These are phyloP conservation scores for Aspergillus bombycis DNA, from an alignment of 2,329 filamentous ascomycete species.

Conservation along the genomic window DNA sequence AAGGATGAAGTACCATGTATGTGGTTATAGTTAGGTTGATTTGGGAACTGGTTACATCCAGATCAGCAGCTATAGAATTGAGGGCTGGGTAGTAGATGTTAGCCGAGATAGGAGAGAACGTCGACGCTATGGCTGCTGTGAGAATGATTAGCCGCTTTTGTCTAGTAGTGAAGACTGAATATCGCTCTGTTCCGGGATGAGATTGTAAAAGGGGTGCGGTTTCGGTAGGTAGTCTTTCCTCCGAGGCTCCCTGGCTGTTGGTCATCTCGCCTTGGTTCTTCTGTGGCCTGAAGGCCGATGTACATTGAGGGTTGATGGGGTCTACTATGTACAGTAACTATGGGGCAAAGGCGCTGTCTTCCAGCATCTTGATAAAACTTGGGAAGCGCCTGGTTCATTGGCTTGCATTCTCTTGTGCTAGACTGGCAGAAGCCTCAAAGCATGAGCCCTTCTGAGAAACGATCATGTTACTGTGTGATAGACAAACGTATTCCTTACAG, in stretches of 20 bases:
- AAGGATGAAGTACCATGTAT: slow-evolving; percentile 31
- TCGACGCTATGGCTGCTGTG: slow-evolving; percentile 43
- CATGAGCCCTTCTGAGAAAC: neutral
- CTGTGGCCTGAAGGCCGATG: neutral
- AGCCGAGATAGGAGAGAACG: slow-evolving; percentile 47
- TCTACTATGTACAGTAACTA: neutral
- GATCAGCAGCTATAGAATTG: slow-evolving; percentile 33
- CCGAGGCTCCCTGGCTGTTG: neutral
- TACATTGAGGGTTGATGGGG: neutral
- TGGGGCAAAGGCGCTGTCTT: slow-evolving; percentile 23
- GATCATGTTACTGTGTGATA: neutral
- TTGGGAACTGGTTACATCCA: slow-evolving; percentile 29
- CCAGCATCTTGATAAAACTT: neutral
- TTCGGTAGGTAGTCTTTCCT: neutral
- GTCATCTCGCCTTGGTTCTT: neutral
- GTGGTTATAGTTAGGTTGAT: slow-evolving; percentile 36
- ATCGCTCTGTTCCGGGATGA: slow-evolving; percentile 10
- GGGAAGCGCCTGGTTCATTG: neutral
- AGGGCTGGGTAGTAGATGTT: slow-evolving; percentile 51
- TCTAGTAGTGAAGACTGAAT: slow-evolving; percentile 36
- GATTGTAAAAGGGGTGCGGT: slow-evolving; percentile 4
- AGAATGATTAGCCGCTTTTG: slow-evolving; percentile 43
- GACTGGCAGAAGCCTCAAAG: neutral
- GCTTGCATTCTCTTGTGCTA: neutral
- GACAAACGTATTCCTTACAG: neutral